Evolutionary conservation across 352 stramenopile species (phyloP).

Genomic region (Blastocystis sp.): DNA sequence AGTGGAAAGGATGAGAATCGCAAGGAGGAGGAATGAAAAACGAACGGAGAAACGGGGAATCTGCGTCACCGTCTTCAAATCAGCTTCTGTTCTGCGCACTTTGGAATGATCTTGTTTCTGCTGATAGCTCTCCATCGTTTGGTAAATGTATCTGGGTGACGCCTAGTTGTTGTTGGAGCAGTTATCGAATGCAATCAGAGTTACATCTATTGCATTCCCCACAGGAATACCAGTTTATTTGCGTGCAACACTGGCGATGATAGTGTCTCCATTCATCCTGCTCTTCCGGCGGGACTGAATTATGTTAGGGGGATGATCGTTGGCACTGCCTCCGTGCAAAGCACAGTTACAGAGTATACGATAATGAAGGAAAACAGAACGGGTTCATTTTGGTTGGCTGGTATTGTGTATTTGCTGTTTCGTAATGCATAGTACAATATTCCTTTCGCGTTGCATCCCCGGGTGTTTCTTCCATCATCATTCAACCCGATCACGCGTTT

Average conservation of each 20-base stretch:
- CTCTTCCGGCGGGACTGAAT: neutral
- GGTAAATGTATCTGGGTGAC: neutral
- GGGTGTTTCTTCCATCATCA: neutral
- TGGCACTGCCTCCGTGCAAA: neutral
- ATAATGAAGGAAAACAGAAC: neutral
- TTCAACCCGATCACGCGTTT: neutral
- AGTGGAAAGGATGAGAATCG: neutral
- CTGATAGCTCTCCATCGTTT: neutral
- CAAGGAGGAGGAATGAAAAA: neutral
- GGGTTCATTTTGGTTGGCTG: neutral
- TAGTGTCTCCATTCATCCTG: neutral
- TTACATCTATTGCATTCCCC: neutral
- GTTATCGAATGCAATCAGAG: neutral
- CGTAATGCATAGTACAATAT: neutral
- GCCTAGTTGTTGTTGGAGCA: neutral
- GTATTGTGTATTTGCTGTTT: neutral
- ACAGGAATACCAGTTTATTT: neutral
- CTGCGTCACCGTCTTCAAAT: neutral
- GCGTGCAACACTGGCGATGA: neutral
- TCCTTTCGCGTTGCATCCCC: neutral
- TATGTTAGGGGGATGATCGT: neutral
- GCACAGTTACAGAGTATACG: neutral
- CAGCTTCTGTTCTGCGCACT: too few species aligned
- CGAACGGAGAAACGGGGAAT: neutral
- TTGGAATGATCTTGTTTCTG: neutral